Conservation (phyloP, 768 basidiomycete species). For the Collybia mongolica region DNA sequence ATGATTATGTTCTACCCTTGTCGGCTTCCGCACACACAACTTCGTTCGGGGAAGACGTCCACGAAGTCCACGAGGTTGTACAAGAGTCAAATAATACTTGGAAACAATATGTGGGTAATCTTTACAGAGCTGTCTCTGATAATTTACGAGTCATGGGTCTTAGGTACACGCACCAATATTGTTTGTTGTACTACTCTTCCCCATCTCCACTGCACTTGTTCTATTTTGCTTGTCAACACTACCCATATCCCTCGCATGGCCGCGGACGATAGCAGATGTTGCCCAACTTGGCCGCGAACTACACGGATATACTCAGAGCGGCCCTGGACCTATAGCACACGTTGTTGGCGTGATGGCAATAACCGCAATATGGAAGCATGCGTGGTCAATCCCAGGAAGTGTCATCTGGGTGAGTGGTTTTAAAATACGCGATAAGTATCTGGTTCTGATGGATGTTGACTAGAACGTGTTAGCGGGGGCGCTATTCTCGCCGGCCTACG, state of each 20-base stretch:
- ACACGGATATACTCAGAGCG: conserved; percentile 76
- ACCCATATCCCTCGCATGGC: conserved; percentile 76
- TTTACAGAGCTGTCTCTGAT: neutral
- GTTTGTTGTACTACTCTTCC: conserved; percentile 50
- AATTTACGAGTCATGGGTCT: conserved; percentile 4
- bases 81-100: no score
- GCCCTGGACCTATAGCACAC: conserved; percentile 62
- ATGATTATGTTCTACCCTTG: conserved; percentile 53
- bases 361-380: conserved; percentile 92
- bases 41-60: conserved; percentile 41
- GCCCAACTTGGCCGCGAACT: conserved; percentile 74
- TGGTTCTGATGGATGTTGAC: conserved; percentile 5
- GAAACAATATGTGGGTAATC: no score
- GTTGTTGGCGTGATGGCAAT: conserved; percentile 82
- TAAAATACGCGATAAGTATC: neutral
- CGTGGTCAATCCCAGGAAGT: conserved; percentile 95
- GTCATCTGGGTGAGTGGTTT: conserved; percentile 75
- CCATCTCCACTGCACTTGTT: conserved; percentile 68
- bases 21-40: conserved; percentile 41
- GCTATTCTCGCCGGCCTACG: conserved; percentile 78
- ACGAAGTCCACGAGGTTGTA: conserved; percentile 20
- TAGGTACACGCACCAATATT: conserved; percentile 40
- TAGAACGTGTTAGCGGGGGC: conserved; percentile 92
- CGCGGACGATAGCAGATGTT: conserved; percentile 71
- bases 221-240: conserved; percentile 76